Percentiles rank a stretch among this genome's conserved stretches.
phyloP scores from a whole-genome alignment of 2,329 filamentous ascomycete genomes.

The Seiridium cupressi region DNA sequence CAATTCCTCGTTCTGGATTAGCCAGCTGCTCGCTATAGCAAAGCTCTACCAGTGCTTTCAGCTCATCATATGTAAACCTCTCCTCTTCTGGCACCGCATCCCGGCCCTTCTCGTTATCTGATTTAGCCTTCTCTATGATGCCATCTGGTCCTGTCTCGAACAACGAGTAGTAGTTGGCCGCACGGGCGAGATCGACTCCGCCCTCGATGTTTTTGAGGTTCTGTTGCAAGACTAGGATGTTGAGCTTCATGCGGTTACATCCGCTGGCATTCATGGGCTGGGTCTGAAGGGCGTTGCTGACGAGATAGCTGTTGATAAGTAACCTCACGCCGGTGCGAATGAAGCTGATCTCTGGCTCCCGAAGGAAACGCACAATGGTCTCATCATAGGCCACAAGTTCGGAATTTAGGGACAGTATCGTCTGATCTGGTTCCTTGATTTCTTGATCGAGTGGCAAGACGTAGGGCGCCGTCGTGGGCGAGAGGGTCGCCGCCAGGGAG shows the following conservation, averaged over 20 bases:
- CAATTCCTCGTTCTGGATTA: conserved; percentile 66
- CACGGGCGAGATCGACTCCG: conserved; percentile 60
- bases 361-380: conserved; percentile 71
- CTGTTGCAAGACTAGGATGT: conserved; percentile 92
- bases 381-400: conserved; percentile 88
- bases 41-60: conserved; percentile 64
- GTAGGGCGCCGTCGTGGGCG: conserved; percentile 59
- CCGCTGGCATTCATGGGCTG: conserved; percentile 83
- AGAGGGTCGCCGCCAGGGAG: conserved; percentile 66
- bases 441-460: conserved; percentile 63
- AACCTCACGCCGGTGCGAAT: conserved; percentile 73
- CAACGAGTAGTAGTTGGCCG: conserved; percentile 67
- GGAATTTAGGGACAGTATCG: conserved; percentile 79
- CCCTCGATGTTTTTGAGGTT: conserved; percentile 91
- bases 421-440: conserved; percentile 74
- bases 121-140: conserved; percentile 62
- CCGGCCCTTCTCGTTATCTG: conserved; percentile 29
- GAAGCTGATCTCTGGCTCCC: conserved; percentile 68
- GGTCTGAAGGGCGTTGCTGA: conserved; percentile 68
- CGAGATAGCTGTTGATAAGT: conserved; percentile 77
- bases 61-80: conserved; percentile 62
- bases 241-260: conserved; percentile 84
- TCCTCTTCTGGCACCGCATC: conserved; percentile 34
- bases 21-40: conserved; percentile 67
- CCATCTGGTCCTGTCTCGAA: conserved; percentile 65